Conservation (phyloP, 192 early-diverging fungal genomes). For the Backusella luteola region DNA sequence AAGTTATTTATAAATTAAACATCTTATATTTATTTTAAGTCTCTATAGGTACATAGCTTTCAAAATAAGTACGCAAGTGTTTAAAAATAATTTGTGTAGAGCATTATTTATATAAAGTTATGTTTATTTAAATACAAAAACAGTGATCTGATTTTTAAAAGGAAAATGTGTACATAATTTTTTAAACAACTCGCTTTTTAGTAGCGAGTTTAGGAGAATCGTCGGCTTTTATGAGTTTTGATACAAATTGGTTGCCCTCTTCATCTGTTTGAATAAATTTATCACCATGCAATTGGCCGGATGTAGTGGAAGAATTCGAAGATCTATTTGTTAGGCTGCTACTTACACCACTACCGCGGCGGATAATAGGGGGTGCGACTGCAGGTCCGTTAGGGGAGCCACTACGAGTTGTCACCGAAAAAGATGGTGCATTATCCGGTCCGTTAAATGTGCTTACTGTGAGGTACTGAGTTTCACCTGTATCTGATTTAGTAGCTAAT, state of each 20-base stretch:
- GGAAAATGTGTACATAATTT: neutral
- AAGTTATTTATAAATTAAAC: neutral
- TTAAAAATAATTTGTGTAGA: neutral
- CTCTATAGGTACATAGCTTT: neutral
- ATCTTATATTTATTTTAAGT: neutral
- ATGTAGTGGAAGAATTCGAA: neutral
- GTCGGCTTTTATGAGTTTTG: conserved; percentile 31
- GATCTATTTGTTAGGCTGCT: neutral
- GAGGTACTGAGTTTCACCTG: neutral
- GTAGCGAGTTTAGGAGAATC: conserved; percentile 5
- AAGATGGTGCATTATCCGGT: neutral
- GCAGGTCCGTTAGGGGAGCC: conserved; percentile 7
- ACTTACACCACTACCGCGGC: conserved; percentile 14
- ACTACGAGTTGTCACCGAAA: conserved; percentile 7
- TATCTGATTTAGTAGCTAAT: conserved; percentile 3
- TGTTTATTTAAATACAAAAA: neutral
- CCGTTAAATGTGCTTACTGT: conserved; percentile 10
- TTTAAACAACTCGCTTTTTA: conserved; percentile 2
- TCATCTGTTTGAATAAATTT: conserved; percentile 31
- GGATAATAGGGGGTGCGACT: conserved; percentile 8
- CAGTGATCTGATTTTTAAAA: neutral
- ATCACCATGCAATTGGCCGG: conserved; percentile 18
- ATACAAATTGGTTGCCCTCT: conserved; percentile 30
- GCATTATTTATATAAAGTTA: neutral
- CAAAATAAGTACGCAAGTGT: neutral